Conservation (phyloP, 2,329 filamentous ascomycete species). For the Alternaria sp. region DNA sequence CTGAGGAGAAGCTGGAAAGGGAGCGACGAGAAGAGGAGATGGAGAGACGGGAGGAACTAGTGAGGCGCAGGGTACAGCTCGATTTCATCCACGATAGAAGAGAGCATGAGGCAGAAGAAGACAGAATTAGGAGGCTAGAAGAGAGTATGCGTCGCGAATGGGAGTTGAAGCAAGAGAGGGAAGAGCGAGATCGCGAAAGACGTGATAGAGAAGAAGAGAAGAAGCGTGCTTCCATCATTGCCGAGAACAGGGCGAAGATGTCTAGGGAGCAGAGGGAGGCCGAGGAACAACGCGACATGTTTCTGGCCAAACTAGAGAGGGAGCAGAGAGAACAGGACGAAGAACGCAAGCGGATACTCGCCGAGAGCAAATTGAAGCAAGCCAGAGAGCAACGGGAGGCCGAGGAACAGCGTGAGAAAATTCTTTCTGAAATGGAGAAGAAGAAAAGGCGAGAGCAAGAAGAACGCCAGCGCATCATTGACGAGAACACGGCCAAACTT, state of each 20-base stretch:
- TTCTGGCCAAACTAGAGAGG: conserved; percentile 38
- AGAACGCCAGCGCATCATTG: conserved; percentile 39
- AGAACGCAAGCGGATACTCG: conserved; percentile 41
- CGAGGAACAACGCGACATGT: conserved; percentile 39
- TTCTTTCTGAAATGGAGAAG: conserved; percentile 51
- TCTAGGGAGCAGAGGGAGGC: conserved; percentile 28
- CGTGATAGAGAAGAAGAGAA: conserved; percentile 52
- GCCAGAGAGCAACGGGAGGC: conserved; percentile 39
- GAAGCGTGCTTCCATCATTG: conserved; percentile 52
- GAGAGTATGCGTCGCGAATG: conserved; percentile 44
- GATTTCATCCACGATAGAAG: conserved; percentile 48
- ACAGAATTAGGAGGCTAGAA: conserved; percentile 38
- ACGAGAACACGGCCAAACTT: conserved; percentile 43
- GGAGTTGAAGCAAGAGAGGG: conserved; percentile 43
- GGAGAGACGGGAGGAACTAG: conserved; percentile 52
- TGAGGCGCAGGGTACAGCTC: conserved; percentile 46
- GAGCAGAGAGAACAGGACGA: conserved; percentile 41
- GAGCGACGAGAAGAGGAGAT: conserved; percentile 47
- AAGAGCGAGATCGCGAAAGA: conserved; percentile 48
- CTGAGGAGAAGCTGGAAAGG: conserved; percentile 46
- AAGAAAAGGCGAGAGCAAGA: conserved; percentile 50
- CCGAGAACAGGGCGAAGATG: conserved; percentile 45
- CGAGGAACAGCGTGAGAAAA: conserved; percentile 38
- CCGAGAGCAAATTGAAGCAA: conserved; percentile 42
- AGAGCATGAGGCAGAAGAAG: conserved; percentile 45